Percentiles rank a stretch among this genome's conserved stretches.
phyloP scores from a whole-genome alignment of 441 rosid species.

The Biscutella laevigata region DNA sequence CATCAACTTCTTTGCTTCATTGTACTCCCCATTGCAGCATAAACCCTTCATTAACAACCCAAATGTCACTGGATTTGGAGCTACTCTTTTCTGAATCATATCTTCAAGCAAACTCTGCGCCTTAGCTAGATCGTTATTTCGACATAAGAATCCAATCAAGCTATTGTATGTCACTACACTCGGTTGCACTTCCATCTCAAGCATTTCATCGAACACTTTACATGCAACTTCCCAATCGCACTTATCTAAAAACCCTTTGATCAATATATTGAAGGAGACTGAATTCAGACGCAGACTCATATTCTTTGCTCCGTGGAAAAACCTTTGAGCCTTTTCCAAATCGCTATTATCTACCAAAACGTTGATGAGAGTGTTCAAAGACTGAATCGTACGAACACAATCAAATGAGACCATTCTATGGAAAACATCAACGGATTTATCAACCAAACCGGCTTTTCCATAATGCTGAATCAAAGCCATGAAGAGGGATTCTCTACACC shows the following conservation, averaged over 20 bases:
- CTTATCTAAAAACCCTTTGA: constrained; percentile 48
- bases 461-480: constrained; percentile 58
- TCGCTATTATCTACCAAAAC: constrained; percentile 51
- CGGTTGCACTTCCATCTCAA: constrained; percentile 54
- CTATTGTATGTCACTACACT: constrained; percentile 69
- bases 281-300: constrained; percentile 59
- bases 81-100: constrained; percentile 46
- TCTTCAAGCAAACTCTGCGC: constrained; percentile 52
- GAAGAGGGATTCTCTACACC: constrained; percentile 58
- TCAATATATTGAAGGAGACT: constrained; percentile 61
- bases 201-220: constrained; percentile 80
- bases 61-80: constrained; percentile 58
- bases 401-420: constrained; percentile 41
- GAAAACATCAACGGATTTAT: constrained; percentile 50
- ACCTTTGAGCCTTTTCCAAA: constrained; percentile 40
- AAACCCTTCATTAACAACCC: constrained; percentile 79
- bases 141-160: constrained; percentile 52
- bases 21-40: constrained; percentile 44
- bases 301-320: constrained; percentile 33
- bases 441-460: constrained; percentile 47
- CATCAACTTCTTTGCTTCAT: constrained; percentile 69
- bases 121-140: constrained; percentile 41
- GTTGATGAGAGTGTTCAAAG: constrained; percentile 52
- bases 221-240: constrained; percentile 41
- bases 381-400: constrained; percentile 53